Evolutionary conservation across 805 yeast genomes (phyloP), one percentile per base, ranked within the genome.

Genomic region (Danielia reshetovae): DNA sequence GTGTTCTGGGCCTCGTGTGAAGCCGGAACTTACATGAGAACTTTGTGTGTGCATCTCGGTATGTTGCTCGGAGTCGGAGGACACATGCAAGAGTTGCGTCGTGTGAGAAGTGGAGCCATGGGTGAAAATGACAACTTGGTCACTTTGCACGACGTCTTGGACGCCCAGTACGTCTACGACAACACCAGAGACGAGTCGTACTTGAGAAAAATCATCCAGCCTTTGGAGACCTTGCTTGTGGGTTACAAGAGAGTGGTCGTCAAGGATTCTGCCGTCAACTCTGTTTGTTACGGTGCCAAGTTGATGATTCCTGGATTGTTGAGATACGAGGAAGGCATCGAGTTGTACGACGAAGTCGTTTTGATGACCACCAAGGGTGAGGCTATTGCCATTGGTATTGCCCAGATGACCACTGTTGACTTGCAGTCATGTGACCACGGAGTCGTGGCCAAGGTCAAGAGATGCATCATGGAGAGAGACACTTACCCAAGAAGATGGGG

Each of bases 401-500:
- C 97, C 40, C 97, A 90, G 71, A 93, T 93, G 98, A 83, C 97
- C 39, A 87, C 97, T 40, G 97, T 89, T 41, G 98, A 93, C 61
- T 75, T 93, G 54, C 89, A 96, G 43, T 70, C 93, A 21, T 90
- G 97, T 68, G 98, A 93, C 66, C 98, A 93, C 61, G 98, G 98
- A 56, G 88, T 89, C 42, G 98, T 90, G 56, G 96, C 98, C 49
- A 88, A 86, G 74, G 95, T 93, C 57, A 93, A 93, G 77, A 85
- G 98, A 74, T 90, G 97, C 74, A 93, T 93, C 55, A 93, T 93
- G 98, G 98, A 93, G 73, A 83, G 98, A 73, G 98, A 93, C 65
- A 79, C 95, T 34, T 93, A 93, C 67, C 98, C 98, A 69, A 85
- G 98, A 77, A 83, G 97, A 77, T 93, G 98, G 98, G 98, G 98